Evolutionary conservation across 352 stramenopile species (phyloP).

Genomic region (Globisporangium takayamanum): DNA sequence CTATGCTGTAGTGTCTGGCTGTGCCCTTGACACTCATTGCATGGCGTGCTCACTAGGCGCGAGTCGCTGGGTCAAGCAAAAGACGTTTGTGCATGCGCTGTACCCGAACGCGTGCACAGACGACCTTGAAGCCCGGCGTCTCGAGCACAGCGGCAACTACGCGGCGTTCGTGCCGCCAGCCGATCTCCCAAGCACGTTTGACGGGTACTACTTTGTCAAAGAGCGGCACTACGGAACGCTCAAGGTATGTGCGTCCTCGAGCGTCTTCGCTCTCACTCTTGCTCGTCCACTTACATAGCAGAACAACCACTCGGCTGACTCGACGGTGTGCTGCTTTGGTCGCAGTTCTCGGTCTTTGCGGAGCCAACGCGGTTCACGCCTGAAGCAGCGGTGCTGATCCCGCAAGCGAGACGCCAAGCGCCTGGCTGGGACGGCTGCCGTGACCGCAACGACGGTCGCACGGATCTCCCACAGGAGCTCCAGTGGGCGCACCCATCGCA

Average conservation of each 20-base stretch:
- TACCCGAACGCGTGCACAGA: slow-evolving; percentile 91
- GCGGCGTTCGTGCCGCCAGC: slow-evolving; percentile 30
- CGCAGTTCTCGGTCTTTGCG: slow-evolving; percentile 78
- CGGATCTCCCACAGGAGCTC: slow-evolving; percentile 51
- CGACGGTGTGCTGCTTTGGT: background rate
- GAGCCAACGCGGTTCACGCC: slow-evolving; percentile 85
- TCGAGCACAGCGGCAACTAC: slow-evolving; percentile 75
- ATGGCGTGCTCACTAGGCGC: slow-evolving; percentile 20
- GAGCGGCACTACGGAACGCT: slow-evolving; percentile 68
- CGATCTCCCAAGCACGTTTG: slow-evolving; percentile 23
- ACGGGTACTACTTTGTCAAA: slow-evolving; percentile 64
- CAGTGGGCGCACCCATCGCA: slow-evolving; percentile 86
- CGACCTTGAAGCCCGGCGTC: slow-evolving; percentile 60
- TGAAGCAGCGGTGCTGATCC: slow-evolving; percentile 68
- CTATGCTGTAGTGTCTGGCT: background rate
- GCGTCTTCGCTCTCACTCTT: too few relatives aligned
- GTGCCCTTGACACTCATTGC: too few relatives aligned
- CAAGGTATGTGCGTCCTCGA: slow-evolving; percentile 24
- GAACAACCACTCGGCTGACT: background rate
- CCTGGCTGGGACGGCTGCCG: slow-evolving; percentile 95
- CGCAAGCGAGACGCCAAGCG: slow-evolving; percentile 85
- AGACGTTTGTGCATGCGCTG: slow-evolving; percentile 84
- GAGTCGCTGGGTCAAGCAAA: slow-evolving; percentile 88
- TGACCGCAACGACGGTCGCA: slow-evolving; percentile 68
- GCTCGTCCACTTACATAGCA: too few relatives aligned